Evolutionary conservation across 1,139 yeast genomes (phyloP).

Genomic region (Hansenula lynferdii): DNA sequence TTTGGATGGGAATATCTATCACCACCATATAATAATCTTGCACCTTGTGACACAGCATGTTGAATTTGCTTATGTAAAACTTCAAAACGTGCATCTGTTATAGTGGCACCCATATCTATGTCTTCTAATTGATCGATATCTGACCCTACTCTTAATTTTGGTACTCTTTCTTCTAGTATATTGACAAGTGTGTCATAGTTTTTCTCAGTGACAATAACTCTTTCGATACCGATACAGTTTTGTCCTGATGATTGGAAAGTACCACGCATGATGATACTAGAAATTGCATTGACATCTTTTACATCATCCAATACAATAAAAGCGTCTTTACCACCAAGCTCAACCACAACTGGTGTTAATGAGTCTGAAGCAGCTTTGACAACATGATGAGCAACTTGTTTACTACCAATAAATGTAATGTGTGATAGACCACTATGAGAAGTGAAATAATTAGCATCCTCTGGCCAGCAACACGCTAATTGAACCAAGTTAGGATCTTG

Average conservation of each 20-base stretch:
- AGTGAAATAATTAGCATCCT: constrained; percentile 80
- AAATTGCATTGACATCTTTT: constrained; percentile 49
- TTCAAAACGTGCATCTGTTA: constrained; percentile 69
- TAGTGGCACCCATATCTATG: constrained; percentile 95
- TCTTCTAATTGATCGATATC: constrained; percentile 87
- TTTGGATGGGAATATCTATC: constrained; percentile 76
- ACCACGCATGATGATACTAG: constrained; percentile 87
- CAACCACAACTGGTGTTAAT: constrained; percentile 90
- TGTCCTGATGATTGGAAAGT: constrained; percentile 97
- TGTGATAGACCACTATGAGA: constrained; percentile 80
- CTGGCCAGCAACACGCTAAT: constrained; percentile 72
- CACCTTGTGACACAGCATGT: constrained; percentile 81
- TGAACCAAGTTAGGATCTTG: constrained; percentile 82
- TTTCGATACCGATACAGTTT: constrained; percentile 94
- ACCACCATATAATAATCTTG: constrained; percentile 76
- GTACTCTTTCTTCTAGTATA: constrained; percentile 53
- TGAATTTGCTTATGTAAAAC: constrained; percentile 58
- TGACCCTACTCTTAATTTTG: constrained; percentile 71
- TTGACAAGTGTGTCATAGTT: constrained; percentile 60
- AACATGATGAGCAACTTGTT: constrained; percentile 87
- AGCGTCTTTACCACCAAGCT: constrained; percentile 94
- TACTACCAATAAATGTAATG: constrained; percentile 93
- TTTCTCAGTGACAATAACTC: constrained; percentile 73
- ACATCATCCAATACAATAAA: constrained; percentile 77
- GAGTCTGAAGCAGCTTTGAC: constrained; percentile 75